These are phyloP conservation scores for Schizothecium vesticola DNA, from an alignment of 495 filamentous ascomycete species.

Conservation along the genomic window DNA sequence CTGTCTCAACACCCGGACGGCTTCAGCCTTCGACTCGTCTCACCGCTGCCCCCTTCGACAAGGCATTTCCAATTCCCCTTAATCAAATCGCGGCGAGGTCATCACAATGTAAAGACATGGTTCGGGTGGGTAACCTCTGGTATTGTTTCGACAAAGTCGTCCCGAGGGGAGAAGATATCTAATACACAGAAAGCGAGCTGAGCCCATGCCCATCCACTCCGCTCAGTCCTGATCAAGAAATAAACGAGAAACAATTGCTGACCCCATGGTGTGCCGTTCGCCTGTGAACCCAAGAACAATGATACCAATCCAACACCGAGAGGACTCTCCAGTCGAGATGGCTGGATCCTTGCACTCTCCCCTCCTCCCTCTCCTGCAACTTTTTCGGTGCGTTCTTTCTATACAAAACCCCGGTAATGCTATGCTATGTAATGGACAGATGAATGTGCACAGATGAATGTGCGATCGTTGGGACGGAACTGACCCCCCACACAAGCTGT, in stretches of 20 bases:
- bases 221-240: conserved; percentile 8
- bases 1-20: neutral
- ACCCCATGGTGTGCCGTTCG: conserved; percentile 15
- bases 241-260: conserved; percentile 19
- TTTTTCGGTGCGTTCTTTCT: conserved; percentile 26
- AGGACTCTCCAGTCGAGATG: conserved; percentile 24
- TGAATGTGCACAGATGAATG: conserved; percentile 17
- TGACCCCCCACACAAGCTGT: conserved; percentile 6
- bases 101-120: neutral
- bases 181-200: conserved; percentile 55
- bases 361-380: conserved; percentile 5
- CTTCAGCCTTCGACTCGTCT: neutral
- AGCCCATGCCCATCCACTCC: conserved; percentile 9
- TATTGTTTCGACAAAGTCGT: conserved; percentile 37
- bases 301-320: conserved; percentile 22
- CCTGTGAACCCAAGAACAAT: conserved; percentile 10
- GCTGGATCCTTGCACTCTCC: neutral
- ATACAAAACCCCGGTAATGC: conserved; percentile 25
- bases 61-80: neutral
- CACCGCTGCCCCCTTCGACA: neutral
- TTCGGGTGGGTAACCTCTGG: conserved; percentile 54
- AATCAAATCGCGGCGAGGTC: neutral
- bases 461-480: conserved; percentile 13
- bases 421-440: conserved; percentile 25
- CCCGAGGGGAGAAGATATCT: conserved; percentile 34